Conservation (phyloP, 1,284 basidiomycete genomes). For the Boletus sp. region DNA sequence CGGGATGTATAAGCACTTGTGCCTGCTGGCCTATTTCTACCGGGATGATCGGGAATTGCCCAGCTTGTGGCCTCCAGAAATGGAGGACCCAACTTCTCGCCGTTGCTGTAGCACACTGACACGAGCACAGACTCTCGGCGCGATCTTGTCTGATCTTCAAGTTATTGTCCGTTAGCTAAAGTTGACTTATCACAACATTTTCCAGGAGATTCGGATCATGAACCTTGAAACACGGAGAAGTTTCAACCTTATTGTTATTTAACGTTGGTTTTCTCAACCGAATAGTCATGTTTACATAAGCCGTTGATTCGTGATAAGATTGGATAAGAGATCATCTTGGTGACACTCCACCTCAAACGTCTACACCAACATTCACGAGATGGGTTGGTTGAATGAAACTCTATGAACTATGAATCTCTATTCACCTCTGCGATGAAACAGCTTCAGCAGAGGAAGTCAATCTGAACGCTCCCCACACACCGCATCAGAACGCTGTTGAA, state of each 20-base stretch:
- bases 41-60: conserved; percentile 7
- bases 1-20: background rate
- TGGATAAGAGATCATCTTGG: background rate
- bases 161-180: conserved; percentile 7
- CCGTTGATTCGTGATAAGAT: conserved; percentile 23
- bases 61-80: conserved; percentile 5
- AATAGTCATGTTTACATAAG: conserved; percentile 22
- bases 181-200: conserved; percentile 3
- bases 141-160: conserved; percentile 4
- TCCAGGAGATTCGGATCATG: conserved; percentile 22
- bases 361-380: conserved; percentile 11
- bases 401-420: background rate
- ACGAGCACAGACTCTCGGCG: background rate
- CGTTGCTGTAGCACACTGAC: conserved; percentile 19
- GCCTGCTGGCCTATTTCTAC: conserved; percentile 4
- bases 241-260: conserved; percentile 27
- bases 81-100: conserved; percentile 22
- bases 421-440: conserved; percentile 30
- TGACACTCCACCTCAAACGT: conserved; percentile 3
- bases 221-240: conserved; percentile 28
- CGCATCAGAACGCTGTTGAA: conserved; percentile 53
- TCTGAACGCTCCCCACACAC: conserved; percentile 56
- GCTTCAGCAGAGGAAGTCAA: conserved; percentile 54
- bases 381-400: conserved; percentile 24
- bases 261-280: conserved; percentile 7